Evolutionary conservation across 306 rosid genomes (phyloP).

Genomic region (Sicyos edulis): DNA sequence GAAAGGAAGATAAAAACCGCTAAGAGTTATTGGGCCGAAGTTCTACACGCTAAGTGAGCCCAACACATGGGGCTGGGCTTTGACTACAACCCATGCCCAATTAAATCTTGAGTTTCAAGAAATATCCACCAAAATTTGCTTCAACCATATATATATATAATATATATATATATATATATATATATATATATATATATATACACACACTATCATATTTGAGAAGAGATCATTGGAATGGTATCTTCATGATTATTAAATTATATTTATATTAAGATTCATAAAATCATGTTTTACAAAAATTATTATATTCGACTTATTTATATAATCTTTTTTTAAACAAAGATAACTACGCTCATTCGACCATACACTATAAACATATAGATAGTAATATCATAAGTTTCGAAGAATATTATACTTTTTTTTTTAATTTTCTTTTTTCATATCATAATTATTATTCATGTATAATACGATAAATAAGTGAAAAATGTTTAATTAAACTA

Average conservation of each 20-base stretch:
- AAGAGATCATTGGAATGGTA: no score
- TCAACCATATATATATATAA: no score
- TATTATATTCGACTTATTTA: neutral
- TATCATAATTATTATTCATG: neutral
- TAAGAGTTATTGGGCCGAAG: neutral
- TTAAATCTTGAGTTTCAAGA: neutral
- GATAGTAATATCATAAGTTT: no score
- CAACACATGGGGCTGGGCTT: neutral
- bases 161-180: no score
- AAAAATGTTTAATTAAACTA: neutral
- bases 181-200: no score
- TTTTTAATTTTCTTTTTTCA: neutral
- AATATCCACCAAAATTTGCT: no score
- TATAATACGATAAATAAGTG: neutral
- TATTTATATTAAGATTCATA: neutral
- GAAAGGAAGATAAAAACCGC: neutral
- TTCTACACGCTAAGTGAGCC: neutral
- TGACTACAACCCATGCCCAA: neutral
- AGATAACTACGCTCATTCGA: no score
- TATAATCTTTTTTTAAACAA: no score
- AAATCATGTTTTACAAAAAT: neutral
- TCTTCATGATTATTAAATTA: neutral
- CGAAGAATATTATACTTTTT: no score
- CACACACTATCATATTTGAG: no score
- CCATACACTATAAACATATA: no score